Evolutionary conservation across 73 alveolate genomes (phyloP).

Genomic region (Uronychia setigera): DNA sequence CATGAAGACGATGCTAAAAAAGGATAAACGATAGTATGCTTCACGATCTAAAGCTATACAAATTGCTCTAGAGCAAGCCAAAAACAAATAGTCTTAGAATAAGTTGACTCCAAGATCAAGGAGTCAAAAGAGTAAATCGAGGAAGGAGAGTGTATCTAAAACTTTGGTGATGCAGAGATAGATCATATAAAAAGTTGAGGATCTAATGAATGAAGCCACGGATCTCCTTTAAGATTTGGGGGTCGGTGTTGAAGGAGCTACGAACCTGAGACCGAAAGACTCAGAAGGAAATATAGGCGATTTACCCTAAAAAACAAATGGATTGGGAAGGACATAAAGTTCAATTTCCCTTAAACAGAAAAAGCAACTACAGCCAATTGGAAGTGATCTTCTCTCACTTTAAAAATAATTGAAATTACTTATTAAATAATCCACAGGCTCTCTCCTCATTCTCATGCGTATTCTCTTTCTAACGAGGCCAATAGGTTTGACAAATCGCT

Average conservation of each 20-base stretch:
- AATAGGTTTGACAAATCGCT: too few relatives aligned
- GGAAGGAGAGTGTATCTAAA: neutral
- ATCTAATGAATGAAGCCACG: neutral
- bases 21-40: neutral
- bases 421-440: too few relatives aligned
- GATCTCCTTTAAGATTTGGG: neutral
- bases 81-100: neutral
- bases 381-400: too few relatives aligned
- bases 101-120: neutral
- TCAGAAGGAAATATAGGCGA: neutral
- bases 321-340: neutral
- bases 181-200: neutral
- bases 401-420: too few relatives aligned
- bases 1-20: neutral
- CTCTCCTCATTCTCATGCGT: too few relatives aligned
- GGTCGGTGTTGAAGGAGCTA: neutral
- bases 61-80: neutral
- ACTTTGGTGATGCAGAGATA: neutral
- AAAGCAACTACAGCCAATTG: neutral
- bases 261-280: neutral
- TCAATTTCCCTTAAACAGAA: neutral
- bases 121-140: neutral
- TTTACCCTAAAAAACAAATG: neutral
- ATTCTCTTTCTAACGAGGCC: too few relatives aligned
- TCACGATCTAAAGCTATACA: neutral